These are phyloP conservation scores for Ensete ventricosum DNA, from an alignment of 176 grass and related monocot species.

Conservation along the genomic window DNA sequence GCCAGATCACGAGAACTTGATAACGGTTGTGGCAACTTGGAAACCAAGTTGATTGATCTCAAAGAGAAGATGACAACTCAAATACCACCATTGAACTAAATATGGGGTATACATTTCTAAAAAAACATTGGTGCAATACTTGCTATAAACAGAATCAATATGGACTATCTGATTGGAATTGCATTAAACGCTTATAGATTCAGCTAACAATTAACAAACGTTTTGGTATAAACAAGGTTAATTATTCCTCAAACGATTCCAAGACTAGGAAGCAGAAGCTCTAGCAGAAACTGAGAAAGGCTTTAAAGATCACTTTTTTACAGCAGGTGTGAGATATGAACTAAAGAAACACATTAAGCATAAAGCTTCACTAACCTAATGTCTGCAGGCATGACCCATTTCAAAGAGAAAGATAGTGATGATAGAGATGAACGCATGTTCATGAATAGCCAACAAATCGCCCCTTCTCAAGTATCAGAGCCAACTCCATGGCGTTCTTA, in stretches of 20 bases:
- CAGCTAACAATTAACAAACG: slow-evolving; percentile 5
- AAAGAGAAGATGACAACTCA: not conserved
- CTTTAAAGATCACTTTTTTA: slow-evolving; percentile 19
- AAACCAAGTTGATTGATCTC: not conserved
- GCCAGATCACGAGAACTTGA: not conserved
- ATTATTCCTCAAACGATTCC: slow-evolving; percentile 12
- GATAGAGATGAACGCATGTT: not conserved
- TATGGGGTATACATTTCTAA: not conserved
- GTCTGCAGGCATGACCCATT: not conserved
- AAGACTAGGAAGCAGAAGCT: slow-evolving; percentile 23
- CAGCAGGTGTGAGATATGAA: slow-evolving; percentile 7
- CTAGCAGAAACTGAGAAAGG: slow-evolving; percentile 34
- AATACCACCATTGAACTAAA: not conserved
- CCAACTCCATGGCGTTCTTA: slow-evolving; percentile 64
- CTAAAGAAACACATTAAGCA: slow-evolving; percentile 1
- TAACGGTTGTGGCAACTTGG: not conserved
- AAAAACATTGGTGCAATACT: not conserved
- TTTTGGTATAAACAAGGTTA: slow-evolving; percentile 13
- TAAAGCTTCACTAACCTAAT: slow-evolving; percentile 5
- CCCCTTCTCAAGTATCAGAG: slow-evolving; percentile 50
- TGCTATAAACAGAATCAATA: not conserved
- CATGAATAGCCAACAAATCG: slow-evolving; percentile 26
- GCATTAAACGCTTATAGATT: not conserved
- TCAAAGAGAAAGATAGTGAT: not conserved
- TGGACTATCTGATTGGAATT: not conserved